These are phyloP conservation scores for Arabis hirsuta DNA, from an alignment of 345 rosid species.

Conservation along the genomic window DNA sequence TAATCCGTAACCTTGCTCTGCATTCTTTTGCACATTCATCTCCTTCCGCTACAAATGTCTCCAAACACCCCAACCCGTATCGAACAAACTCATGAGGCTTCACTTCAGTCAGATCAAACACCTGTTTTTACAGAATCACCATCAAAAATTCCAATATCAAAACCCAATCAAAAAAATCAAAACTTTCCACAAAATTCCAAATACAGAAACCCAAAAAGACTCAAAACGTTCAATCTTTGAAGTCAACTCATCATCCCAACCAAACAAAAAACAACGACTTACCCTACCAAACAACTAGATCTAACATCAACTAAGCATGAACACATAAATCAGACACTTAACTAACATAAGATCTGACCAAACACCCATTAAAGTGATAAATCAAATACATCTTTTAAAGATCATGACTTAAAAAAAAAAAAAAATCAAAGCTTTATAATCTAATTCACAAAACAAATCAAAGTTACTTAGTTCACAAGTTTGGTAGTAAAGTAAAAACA, in stretches of 20 bases:
- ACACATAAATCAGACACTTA: neutral
- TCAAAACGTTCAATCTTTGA: constrained; percentile 10
- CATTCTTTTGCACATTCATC: constrained; percentile 82
- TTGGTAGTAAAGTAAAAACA: neutral
- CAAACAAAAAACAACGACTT: constrained; percentile 4
- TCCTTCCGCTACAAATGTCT: constrained; percentile 68
- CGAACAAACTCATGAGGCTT: constrained; percentile 80
- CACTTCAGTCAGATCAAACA: constrained; percentile 81
- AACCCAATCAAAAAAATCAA: neutral
- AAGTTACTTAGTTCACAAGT: no score
- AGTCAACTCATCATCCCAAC: constrained; percentile 14
- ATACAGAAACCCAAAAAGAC: constrained; percentile 8
- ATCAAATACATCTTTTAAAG: no score
- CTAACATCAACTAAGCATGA: constrained; percentile 27
- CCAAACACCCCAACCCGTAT: constrained; percentile 78
- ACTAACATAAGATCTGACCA: neutral
- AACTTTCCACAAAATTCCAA: constrained; percentile 10
- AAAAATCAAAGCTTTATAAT: no score
- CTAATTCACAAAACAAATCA: no score
- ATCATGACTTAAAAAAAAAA: no score
- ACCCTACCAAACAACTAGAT: constrained; percentile 17
- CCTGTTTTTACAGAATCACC: constrained; percentile 51
- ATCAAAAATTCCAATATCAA: neutral
- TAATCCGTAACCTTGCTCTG: constrained; percentile 69
- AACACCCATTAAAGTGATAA: neutral